phyloP scores from a whole-genome alignment of 352 stramenopile genomes.

The Globisporangium camurandrum region DNA sequence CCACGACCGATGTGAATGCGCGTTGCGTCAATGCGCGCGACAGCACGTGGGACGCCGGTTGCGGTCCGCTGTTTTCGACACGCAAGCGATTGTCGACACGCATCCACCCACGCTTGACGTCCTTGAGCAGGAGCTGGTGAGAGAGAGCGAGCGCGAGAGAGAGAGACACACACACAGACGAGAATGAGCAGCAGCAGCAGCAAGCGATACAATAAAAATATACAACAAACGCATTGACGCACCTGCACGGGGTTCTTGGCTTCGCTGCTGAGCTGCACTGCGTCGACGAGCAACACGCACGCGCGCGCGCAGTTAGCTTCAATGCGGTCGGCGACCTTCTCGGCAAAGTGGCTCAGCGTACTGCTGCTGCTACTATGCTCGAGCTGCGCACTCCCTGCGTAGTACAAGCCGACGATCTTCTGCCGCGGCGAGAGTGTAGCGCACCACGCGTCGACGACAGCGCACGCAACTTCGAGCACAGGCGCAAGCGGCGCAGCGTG shows the following conservation, averaged over 20 bases:
- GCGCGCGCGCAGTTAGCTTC: constrained; percentile 57
- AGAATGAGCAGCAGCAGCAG: no score
- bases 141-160: neutral
- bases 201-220: constrained; percentile 13
- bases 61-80: constrained; percentile 29
- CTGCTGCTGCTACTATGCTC: no score
- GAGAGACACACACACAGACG: no score
- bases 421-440: constrained; percentile 28
- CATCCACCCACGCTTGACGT: constrained; percentile 74
- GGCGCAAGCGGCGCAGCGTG: constrained; percentile 60
- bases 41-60: constrained; percentile 30
- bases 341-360: constrained; percentile 41
- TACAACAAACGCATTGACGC: neutral
- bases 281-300: constrained; percentile 67
- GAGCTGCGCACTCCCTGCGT: constrained; percentile 31
- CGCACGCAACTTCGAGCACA: constrained; percentile 55
- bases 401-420: constrained; percentile 68
- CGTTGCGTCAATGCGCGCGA: constrained; percentile 40
- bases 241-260: constrained; percentile 47
- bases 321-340: constrained; percentile 66
- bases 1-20: constrained; percentile 38
- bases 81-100: constrained; percentile 56
- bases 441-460: constrained; percentile 57
- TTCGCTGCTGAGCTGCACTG: constrained; percentile 43
- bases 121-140: constrained; percentile 50